phyloP scores from a whole-genome alignment of 306 rosid genomes.

The Macrotyloma uniflorum region DNA sequence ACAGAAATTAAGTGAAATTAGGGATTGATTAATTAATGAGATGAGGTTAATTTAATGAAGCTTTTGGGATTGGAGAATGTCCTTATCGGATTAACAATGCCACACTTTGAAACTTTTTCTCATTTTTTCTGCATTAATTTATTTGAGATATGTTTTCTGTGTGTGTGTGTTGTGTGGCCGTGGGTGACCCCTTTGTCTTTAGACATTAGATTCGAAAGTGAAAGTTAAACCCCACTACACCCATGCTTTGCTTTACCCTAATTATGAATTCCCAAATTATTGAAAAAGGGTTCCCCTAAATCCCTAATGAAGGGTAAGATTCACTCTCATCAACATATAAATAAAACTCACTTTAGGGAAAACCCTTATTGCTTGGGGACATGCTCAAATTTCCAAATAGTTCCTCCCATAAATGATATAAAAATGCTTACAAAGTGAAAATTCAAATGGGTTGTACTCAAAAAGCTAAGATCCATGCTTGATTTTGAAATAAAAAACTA shows the following conservation, averaged over 20 bases:
- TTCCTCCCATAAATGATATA: neutral
- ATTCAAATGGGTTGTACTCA: neutral
- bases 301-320: neutral
- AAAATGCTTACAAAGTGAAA: slow-evolving; percentile 6
- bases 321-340: neutral
- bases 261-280: slow-evolving; percentile 26
- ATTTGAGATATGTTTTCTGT: slow-evolving; percentile 44
- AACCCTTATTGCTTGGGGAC: neutral
- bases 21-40: neutral
- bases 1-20: slow-evolving; percentile 14
- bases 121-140: slow-evolving; percentile 23
- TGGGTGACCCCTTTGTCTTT: slow-evolving; percentile 52
- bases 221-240: slow-evolving; percentile 62
- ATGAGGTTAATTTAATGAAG: slow-evolving; percentile 24
- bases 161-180: slow-evolving; percentile 37
- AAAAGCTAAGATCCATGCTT: neutral
- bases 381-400: neutral
- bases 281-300: slow-evolving; percentile 27
- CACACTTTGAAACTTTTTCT: slow-evolving; percentile 30
- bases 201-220: slow-evolving; percentile 63
- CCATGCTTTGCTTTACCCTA: slow-evolving; percentile 40
- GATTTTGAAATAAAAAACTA: neutral
- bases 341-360: slow-evolving; percentile 32
- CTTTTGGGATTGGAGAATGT: neutral
- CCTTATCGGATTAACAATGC: slow-evolving; percentile 30